phyloP scores from a whole-genome alignment of 1,284 basidiomycete genomes.

The Ustilago hordei region DNA sequence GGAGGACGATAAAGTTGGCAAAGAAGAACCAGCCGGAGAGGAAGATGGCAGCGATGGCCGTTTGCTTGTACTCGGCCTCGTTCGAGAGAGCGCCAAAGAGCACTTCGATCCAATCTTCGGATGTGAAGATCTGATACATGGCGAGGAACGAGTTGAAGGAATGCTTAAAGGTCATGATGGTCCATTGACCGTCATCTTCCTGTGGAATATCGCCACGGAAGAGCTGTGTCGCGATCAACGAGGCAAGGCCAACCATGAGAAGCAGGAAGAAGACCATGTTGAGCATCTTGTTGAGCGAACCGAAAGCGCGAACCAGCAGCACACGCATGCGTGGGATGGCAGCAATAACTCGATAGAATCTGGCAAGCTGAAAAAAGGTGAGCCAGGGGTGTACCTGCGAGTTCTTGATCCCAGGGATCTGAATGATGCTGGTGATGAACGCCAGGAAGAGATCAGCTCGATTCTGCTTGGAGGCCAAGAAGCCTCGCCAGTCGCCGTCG shows the following conservation, averaged over 20 bases:
- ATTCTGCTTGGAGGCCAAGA: slow-evolving; percentile 79
- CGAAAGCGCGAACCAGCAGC: slow-evolving; percentile 78
- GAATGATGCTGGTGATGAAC: slow-evolving; percentile 82
- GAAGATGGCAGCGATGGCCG: slow-evolving; percentile 81
- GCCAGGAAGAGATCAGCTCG: slow-evolving; percentile 86
- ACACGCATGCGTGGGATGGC: slow-evolving; percentile 82
- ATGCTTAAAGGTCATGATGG: slow-evolving; percentile 85
- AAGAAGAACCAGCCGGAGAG: slow-evolving; percentile 89
- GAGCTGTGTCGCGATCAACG: slow-evolving; percentile 80
- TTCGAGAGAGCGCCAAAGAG: slow-evolving; percentile 79
- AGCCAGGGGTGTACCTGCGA: slow-evolving; percentile 86
- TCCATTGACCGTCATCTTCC: slow-evolving; percentile 60
- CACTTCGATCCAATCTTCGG: slow-evolving; percentile 91
- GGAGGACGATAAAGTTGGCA: slow-evolving; percentile 92
- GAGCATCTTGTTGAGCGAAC: slow-evolving; percentile 87
- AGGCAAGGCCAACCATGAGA: slow-evolving; percentile 87
- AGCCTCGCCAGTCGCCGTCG: slow-evolving; percentile 84
- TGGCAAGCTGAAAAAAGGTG: slow-evolving; percentile 85
- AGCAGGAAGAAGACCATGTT: slow-evolving; percentile 96
- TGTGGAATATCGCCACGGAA: slow-evolving; percentile 80
- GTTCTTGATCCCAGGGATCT: slow-evolving; percentile 80
- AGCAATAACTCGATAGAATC: slow-evolving; percentile 94
- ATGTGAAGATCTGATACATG: slow-evolving; percentile 89
- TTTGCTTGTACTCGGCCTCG: slow-evolving; percentile 79
- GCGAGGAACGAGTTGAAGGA: slow-evolving; percentile 89